A percentile compares a stretch with the other conserved stretches of the same genome.
These are phyloP conservation scores for Cystofilobasidium bisporidii DNA, from an alignment of 768 basidiomycete species.

Conservation along the genomic window DNA sequence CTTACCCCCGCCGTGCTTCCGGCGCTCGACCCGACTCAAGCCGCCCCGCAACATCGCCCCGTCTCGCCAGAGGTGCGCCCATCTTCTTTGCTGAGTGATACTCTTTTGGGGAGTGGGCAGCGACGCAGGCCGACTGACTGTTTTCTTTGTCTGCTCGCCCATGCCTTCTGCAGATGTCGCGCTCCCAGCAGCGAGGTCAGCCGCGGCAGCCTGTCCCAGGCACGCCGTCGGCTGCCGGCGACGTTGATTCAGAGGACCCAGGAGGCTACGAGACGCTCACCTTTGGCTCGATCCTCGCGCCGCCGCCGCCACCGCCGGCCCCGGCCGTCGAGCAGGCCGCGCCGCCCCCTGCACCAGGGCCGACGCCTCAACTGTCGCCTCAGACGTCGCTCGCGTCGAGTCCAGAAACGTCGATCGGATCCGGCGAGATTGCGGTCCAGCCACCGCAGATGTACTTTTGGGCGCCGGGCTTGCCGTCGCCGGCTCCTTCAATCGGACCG, in stretches of 20 bases:
- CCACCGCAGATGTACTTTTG: not conserved
- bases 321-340: not conserved
- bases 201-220: too few species aligned
- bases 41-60: too few species aligned
- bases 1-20: too few species aligned
- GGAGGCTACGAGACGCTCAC: conserved; percentile 10
- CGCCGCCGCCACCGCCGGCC: not conserved
- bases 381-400: not conserved
- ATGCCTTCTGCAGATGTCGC: conserved; percentile 1
- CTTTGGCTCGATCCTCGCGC: not conserved
- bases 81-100: too few species aligned
- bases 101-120: too few species aligned
- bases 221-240: too few species aligned
- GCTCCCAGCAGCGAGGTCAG: not conserved
- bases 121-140: too few species aligned
- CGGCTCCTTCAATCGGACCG: not conserved
- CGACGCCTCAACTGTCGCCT: conserved; percentile 3
- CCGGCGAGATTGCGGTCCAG: not conserved
- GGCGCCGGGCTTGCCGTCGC: not conserved
- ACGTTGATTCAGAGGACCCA: not conserved
- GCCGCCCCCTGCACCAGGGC: not conserved
- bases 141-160: too few species aligned
- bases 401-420: not conserved
- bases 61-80: too few species aligned
- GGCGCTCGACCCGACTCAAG: too few species aligned